Conservation (phyloP, 1,284 basidiomycete species). For the Rugosomyces carneus region DNA sequence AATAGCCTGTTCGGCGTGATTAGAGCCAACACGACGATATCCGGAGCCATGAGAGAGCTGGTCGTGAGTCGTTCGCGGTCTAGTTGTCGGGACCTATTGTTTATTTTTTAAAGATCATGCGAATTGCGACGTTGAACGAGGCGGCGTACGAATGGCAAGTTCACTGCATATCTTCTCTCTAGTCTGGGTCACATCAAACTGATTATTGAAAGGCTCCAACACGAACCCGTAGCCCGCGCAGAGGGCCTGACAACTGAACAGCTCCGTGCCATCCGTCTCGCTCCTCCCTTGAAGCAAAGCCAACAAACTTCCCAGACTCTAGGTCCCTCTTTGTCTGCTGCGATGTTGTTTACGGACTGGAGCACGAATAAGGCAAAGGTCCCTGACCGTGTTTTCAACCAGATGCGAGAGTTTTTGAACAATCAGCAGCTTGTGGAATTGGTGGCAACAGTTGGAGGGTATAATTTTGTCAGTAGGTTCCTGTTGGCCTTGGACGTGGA, state of each 20-base stretch:
- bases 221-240: constrained; percentile 34
- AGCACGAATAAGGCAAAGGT: constrained; percentile 31
- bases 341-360: constrained; percentile 33
- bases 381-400: constrained; percentile 30
- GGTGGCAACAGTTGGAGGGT: constrained; percentile 33
- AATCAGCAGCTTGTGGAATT: constrained; percentile 37
- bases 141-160: constrained; percentile 26
- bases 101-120: constrained; percentile 19
- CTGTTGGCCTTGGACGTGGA: constrained; percentile 36
- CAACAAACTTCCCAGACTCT: constrained; percentile 16
- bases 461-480: constrained; percentile 37
- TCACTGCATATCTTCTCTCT: too few species aligned
- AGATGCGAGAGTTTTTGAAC: constrained; percentile 27
- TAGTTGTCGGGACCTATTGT: too few species aligned
- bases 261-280: constrained; percentile 30
- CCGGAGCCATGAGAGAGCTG: constrained; percentile 26
- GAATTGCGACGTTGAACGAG: constrained; percentile 24
- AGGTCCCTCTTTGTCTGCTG: constrained; percentile 27
- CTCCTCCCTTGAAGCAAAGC: constrained; percentile 23
- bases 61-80: constrained; percentile 20
- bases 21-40: constrained; percentile 26
- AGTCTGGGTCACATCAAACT: too few species aligned
- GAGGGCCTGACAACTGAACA: constrained; percentile 34
- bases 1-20: constrained; percentile 27
- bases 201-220: constrained; percentile 28